These are phyloP conservation scores for Lecanoromycetidae sp. DNA, from an alignment of 2,329 filamentous ascomycete species.

Conservation along the genomic window DNA sequence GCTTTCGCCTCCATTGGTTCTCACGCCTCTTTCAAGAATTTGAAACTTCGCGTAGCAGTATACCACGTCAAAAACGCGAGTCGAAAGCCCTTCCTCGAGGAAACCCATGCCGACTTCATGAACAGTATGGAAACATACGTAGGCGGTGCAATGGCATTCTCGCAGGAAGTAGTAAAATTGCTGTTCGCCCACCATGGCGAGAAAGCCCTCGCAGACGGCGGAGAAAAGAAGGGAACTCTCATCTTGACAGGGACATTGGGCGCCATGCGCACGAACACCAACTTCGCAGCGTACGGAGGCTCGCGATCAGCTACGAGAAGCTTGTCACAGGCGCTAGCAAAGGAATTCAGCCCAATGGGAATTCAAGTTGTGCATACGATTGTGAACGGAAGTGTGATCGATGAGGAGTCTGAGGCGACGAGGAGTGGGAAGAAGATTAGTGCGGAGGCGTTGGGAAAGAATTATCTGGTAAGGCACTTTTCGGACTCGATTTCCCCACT, in stretches of 20 bases:
- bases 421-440: constrained; percentile 44
- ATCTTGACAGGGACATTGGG: constrained; percentile 48
- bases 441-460: constrained; percentile 41
- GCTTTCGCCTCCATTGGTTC: constrained; percentile 39
- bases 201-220: constrained; percentile 34
- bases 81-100: constrained; percentile 41
- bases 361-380: constrained; percentile 49
- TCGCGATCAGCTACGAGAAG: constrained; percentile 41
- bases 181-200: constrained; percentile 43
- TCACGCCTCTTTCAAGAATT: constrained; percentile 35
- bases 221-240: constrained; percentile 43
- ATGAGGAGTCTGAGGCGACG: constrained; percentile 38
- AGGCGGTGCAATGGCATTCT: constrained; percentile 44
- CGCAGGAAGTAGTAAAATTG: constrained; percentile 40
- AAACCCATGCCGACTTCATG: constrained; percentile 40
- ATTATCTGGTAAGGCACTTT: background rate
- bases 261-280: constrained; percentile 41
- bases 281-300: constrained; percentile 45
- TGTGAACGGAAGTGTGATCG: constrained; percentile 39
- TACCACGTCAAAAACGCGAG: constrained; percentile 45
- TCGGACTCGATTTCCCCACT: no score
- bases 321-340: constrained; percentile 43
- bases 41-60: constrained; percentile 42
- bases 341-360: constrained; percentile 45
- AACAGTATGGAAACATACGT: constrained; percentile 40